phyloP scores from a whole-genome alignment of 2,329 filamentous ascomycete species.

The Ceratocystiopsis sp. region DNA sequence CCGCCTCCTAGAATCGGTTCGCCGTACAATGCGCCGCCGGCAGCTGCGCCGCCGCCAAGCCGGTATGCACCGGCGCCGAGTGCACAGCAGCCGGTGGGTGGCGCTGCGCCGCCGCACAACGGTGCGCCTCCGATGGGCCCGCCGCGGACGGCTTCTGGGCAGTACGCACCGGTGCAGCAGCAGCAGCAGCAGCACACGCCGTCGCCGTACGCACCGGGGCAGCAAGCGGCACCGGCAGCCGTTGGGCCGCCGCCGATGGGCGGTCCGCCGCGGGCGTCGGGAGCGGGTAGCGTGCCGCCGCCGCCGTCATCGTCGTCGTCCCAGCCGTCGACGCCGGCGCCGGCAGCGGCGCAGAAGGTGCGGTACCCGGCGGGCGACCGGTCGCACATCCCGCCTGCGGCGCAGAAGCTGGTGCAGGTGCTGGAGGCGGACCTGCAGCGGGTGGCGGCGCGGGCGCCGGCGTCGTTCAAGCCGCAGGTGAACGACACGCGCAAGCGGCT shows the following conservation, averaged over 20 bases:
- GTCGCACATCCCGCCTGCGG: slow-evolving; percentile 65
- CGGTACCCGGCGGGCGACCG: slow-evolving; percentile 75
- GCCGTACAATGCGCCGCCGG: slow-evolving; percentile 69
- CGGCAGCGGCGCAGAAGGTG: slow-evolving; percentile 32
- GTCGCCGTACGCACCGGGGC: slow-evolving; percentile 6
- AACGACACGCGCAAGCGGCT: slow-evolving; percentile 88
- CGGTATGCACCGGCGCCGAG: slow-evolving; percentile 57
- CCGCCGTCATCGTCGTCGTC: slow-evolving; percentile 21
- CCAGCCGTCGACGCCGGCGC: slow-evolving; percentile 18
- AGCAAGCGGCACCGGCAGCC: too few relatives aligned
- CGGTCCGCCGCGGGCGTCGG: slow-evolving; percentile 20
- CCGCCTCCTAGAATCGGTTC: slow-evolving; percentile 60
- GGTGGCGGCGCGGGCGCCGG: slow-evolving; percentile 69
- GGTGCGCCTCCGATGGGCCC: slow-evolving; percentile 15
- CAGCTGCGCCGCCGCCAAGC: slow-evolving; percentile 50
- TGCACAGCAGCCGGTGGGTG: slow-evolving; percentile 22
- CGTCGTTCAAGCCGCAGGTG: slow-evolving; percentile 75
- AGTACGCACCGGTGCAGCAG: slow-evolving; percentile 24
- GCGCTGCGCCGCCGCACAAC: background rate
- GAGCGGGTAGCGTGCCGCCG: slow-evolving; percentile 8
- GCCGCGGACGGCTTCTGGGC: slow-evolving; percentile 30
- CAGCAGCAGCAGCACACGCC: slow-evolving; percentile 29
- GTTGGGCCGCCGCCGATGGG: slow-evolving; percentile 19
- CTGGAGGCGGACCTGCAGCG: slow-evolving; percentile 74
- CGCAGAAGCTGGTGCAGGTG: slow-evolving; percentile 65